phyloP scores from a whole-genome alignment of 345 rosid species.

The Sisymbrium altissimum region DNA sequence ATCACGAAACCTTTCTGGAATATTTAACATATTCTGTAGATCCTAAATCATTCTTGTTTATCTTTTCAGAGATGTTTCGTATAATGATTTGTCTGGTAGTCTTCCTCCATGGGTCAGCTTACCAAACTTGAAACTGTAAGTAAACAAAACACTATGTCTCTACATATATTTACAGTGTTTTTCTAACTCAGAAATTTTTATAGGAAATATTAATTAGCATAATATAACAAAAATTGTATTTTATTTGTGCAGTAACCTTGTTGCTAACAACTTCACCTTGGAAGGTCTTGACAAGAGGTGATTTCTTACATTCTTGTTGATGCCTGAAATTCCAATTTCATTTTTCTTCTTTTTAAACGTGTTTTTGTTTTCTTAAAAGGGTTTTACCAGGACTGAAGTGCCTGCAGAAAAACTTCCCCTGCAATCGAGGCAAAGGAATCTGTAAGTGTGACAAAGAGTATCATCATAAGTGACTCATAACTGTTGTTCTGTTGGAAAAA shows the following conservation, averaged over 20 bases:
- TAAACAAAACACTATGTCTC: background rate
- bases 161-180: no score
- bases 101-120: slow-evolving; percentile 65
- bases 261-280: no score
- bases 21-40: no score
- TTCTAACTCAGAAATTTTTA: no score
- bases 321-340: background rate
- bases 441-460: slow-evolving; percentile 48
- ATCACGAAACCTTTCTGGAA: no score
- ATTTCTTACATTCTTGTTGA: background rate
- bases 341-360: background rate
- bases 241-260: no score
- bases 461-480: no score
- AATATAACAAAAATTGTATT: no score
- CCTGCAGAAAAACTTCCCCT: slow-evolving; percentile 62
- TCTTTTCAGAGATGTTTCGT: slow-evolving; percentile 64
- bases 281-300: slow-evolving; percentile 42
- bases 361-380: slow-evolving; percentile 9
- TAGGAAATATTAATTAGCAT: no score
- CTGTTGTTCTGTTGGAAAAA: no score
- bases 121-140: slow-evolving; percentile 49
- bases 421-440: slow-evolving; percentile 46
- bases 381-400: slow-evolving; percentile 53
- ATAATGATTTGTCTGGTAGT: slow-evolving; percentile 58
- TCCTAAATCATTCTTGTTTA: no score